Conservation (phyloP, 139 green algal genomes). For the Chara braunii region DNA sequence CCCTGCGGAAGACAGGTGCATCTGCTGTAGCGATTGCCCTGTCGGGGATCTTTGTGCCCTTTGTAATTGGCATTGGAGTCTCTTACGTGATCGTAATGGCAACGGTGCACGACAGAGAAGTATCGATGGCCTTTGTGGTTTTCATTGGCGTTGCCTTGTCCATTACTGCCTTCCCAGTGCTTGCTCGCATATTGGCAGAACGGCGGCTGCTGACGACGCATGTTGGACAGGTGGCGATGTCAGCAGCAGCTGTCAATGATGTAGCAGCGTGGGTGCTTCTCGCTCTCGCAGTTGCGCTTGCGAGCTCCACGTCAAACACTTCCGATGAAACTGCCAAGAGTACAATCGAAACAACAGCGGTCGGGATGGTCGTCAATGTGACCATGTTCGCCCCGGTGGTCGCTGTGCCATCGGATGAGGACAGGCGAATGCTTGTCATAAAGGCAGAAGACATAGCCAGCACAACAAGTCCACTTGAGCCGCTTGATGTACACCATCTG, state of each 20-base stretch:
- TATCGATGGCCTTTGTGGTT: conserved; percentile 40
- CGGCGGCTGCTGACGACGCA: conserved; percentile 34
- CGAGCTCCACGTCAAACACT: no score
- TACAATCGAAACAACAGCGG: conserved; percentile 1
- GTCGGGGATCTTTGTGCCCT: conserved; percentile 41
- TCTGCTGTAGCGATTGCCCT: conserved; percentile 32
- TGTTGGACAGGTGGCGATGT: conserved; percentile 38
- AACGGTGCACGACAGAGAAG: no score
- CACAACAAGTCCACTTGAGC: no score
- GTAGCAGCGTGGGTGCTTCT: conserved; percentile 41
- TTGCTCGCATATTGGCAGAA: conserved; percentile 38
- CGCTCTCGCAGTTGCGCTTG: conserved; percentile 41
- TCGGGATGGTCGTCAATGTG: no score
- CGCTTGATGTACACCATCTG: no score
- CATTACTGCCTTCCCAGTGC: conserved; percentile 48
- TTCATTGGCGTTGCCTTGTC: conserved; percentile 47
- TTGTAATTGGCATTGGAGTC: conserved; percentile 35
- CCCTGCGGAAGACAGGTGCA: conserved; percentile 23
- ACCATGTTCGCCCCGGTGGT: no score
- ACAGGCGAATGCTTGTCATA: no score
- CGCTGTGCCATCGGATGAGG: no score
- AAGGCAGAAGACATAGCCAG: no score
- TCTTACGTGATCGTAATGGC: conserved; percentile 28
- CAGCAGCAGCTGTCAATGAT: conserved; percentile 32
- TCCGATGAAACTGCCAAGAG: no score